phyloP scores from a whole-genome alignment of 2,329 filamentous ascomycete genomes.

The Aspergillus costaricaensis region DNA sequence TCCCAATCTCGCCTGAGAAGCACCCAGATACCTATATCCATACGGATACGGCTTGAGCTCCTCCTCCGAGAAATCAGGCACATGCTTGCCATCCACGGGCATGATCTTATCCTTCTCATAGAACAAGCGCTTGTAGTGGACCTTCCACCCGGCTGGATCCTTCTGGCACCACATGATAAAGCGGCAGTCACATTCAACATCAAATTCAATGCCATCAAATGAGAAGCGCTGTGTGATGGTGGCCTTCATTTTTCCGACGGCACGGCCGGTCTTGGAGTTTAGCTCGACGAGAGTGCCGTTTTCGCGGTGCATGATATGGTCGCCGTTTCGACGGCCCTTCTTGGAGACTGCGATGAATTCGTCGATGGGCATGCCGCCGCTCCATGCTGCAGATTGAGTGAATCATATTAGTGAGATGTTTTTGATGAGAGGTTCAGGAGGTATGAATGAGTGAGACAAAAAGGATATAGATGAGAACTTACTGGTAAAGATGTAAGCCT shows the following conservation, averaged over 20 bases:
- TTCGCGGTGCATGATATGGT: conserved; percentile 8
- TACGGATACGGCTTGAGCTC: conserved; percentile 7
- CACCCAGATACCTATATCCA: conserved; percentile 5
- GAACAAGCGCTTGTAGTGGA: conserved; percentile 8
- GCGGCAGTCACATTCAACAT: conserved; percentile 8
- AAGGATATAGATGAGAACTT: neutral
- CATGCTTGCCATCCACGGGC: conserved; percentile 5
- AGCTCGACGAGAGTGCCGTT: conserved; percentile 6
- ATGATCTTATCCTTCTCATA: conserved; percentile 9
- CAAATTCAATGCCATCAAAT: neutral
- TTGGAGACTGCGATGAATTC: conserved; percentile 8
- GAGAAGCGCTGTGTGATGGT: conserved; percentile 5
- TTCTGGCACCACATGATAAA: conserved; percentile 10
- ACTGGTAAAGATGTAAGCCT: conserved; percentile 8
- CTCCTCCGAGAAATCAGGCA: conserved; percentile 1
- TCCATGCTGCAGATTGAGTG: neutral
- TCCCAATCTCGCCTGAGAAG: neutral
- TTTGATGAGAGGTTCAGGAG: no score
- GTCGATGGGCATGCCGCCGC: conserved; percentile 6
- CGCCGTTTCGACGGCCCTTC: conserved; percentile 5
- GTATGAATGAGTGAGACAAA: neutral
- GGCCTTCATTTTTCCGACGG: conserved; percentile 8
- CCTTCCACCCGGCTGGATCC: conserved; percentile 2
- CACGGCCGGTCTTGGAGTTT: conserved; percentile 1
- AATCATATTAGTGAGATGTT: neutral